Percentiles rank a stretch among this genome's conserved stretches.
Conservation (phyloP, 2,329 filamentous ascomycete species). For the Rutstroemia sp. region DNA sequence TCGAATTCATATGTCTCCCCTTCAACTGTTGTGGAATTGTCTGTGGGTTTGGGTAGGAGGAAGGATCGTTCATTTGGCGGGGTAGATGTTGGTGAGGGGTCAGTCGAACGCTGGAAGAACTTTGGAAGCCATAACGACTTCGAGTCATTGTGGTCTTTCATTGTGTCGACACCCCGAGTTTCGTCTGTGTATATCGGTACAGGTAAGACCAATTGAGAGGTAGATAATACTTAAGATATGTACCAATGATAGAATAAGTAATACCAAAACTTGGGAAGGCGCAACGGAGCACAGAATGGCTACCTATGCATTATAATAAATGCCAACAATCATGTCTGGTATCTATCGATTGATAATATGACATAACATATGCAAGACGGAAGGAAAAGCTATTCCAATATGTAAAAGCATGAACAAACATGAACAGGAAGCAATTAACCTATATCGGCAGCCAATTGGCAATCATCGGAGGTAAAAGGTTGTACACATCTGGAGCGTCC, state of each 20-base stretch:
- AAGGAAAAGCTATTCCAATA: no score
- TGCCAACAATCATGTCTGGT: no score
- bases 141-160: constrained; percentile 13
- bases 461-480: background rate
- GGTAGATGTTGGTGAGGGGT: constrained; percentile 15
- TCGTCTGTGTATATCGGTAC: background rate
- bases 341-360: no score
- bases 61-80: constrained; percentile 26
- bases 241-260: background rate
- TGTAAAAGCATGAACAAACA: no score
- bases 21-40: constrained; percentile 11
- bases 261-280: no score
- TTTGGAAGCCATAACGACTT: constrained; percentile 26
- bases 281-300: no score
- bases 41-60: constrained; percentile 19
- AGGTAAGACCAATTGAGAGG: background rate
- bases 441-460: no score
- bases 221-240: background rate
- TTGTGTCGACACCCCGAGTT: background rate
- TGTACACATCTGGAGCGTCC: background rate
- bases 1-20: constrained; percentile 23
- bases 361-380: no score
- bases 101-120: constrained; percentile 15
- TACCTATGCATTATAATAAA: no score
- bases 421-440: no score